Percentiles rank a stretch among this genome's conserved stretches.
Conservation (phyloP, 2,329 filamentous ascomycete genomes). For the Diaporthe ilicicola region DNA sequence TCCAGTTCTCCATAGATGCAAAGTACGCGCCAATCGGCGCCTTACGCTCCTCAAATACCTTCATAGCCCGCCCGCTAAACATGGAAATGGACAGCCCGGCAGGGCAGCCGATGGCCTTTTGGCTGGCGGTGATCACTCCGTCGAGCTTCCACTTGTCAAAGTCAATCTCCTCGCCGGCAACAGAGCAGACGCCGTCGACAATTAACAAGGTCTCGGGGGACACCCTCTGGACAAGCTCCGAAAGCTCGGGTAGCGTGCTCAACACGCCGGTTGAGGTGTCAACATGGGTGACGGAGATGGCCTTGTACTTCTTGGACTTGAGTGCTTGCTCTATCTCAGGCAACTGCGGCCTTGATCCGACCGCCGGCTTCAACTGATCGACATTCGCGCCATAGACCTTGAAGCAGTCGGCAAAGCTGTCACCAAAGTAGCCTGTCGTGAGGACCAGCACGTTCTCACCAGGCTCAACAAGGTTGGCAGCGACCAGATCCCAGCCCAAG, state of each 20-base stretch:
- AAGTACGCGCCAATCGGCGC: slow-evolving; percentile 89
- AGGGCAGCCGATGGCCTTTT: slow-evolving; percentile 96
- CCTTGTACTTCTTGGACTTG: slow-evolving; percentile 90
- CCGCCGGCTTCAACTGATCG: slow-evolving; percentile 87
- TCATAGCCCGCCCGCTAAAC: slow-evolving; percentile 88
- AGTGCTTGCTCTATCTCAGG: slow-evolving; percentile 89
- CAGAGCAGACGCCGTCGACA: slow-evolving; percentile 96
- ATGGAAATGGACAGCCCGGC: slow-evolving; percentile 94
- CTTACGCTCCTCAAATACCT: slow-evolving; percentile 81
- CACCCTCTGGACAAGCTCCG: slow-evolving; percentile 83
- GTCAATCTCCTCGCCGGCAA: slow-evolving; percentile 92
- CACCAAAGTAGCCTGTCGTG: slow-evolving; percentile 96
- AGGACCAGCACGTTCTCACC: slow-evolving; percentile 92
- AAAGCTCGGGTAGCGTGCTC: slow-evolving; percentile 85
- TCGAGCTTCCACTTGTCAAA: slow-evolving; percentile 97
- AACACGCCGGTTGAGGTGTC: slow-evolving; percentile 97
- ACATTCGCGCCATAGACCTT: slow-evolving; percentile 89
- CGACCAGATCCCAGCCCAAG: slow-evolving; percentile 94
- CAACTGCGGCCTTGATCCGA: slow-evolving; percentile 87
- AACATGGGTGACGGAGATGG: slow-evolving; percentile 94
- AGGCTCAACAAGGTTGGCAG: slow-evolving; percentile 89
- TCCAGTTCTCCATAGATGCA: slow-evolving; percentile 96
- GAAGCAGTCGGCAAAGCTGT: slow-evolving; percentile 93
- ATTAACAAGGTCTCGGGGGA: slow-evolving; percentile 91
- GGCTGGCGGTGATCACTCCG: slow-evolving; percentile 90